Percentiles rank a stretch among this genome's conserved stretches.
These are phyloP conservation scores for Talinum fruticosum DNA, from an alignment of 148 eudicot species.

Conservation along the genomic window DNA sequence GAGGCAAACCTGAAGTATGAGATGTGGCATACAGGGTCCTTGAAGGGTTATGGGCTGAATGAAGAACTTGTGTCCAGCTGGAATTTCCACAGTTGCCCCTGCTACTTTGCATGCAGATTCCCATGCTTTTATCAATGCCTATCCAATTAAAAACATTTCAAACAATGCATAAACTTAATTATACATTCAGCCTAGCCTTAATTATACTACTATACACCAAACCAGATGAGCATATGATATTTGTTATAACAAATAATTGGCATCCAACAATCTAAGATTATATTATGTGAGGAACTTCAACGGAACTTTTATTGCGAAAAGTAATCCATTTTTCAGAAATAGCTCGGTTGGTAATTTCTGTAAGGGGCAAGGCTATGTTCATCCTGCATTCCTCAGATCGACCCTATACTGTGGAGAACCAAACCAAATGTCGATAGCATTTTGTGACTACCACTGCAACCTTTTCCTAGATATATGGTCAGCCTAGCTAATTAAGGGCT, in stretches of 20 bases:
- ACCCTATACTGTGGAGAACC: not conserved
- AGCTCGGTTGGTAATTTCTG: not conserved
- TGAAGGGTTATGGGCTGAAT: constrained; percentile 62
- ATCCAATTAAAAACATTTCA: not conserved
- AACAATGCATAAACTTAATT: not conserved
- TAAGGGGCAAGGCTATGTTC: not conserved
- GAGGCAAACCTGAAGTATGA: constrained; percentile 55
- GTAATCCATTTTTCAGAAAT: not conserved
- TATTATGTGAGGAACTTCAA: not conserved
- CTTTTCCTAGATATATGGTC: not conserved
- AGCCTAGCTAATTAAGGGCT: not conserved
- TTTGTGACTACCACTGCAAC: not conserved
- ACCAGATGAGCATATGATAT: no score
- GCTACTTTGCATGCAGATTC: constrained; percentile 56
- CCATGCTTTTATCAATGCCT: constrained; percentile 86
- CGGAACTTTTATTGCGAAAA: no score
- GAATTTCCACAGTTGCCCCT: constrained; percentile 50
- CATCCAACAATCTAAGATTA: no score
- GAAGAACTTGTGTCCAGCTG: constrained; percentile 49
- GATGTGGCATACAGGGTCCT: constrained; percentile 83
- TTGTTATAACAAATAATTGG: no score
- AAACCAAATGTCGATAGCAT: not conserved
- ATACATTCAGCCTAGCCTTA: not conserved
- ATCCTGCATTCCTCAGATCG: not conserved
- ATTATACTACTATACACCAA: no score